Evolutionary conservation across 2,329 filamentous ascomycete genomes (phyloP), one percentile per base, ranked within the genome.

Genomic region (Botrytis tulipae): DNA sequence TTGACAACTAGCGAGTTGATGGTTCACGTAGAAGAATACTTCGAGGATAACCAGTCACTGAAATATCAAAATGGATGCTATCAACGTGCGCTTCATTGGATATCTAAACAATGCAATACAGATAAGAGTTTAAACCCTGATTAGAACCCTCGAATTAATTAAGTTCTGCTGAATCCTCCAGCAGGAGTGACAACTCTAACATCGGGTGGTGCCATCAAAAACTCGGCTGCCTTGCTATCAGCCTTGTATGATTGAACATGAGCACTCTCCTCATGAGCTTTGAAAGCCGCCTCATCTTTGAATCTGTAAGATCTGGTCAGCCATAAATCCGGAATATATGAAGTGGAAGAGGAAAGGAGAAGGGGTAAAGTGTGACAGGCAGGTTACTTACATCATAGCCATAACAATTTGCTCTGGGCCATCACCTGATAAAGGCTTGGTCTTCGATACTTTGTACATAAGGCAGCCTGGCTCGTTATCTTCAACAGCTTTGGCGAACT

Each of bases 41-140:
- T n/a, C 0, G 7, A 51, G 14, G 8, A 67, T 37, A 57, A 16
- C 7, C 65, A 29, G 37, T 40, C 25, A 42, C 16, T 22, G 3
- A 7, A 22, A 29, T 14, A 32, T 54, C 6, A 6, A 29, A 40
- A 42, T 57, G 1, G 9, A 40, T 54, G 25, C 25, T 2, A 25
- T 32, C 10, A 54, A 42, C 1, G 14, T 54, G 25, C 46, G 32
- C 14, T 57, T 40, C 25, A 54, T 68, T 57, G 9, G 10, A 54
- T 57, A 22, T 54, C 25, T 68, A 68, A n/a, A 63, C n/a, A 46
- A 40, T 42, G 51, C 32, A 48, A 54, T 40, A 40, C 22, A 40
- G n/a, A 8, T 40, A 10, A 54, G 25, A 67, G 76, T 87, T 14
- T 16, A 29, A 67, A 16, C 14, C 37, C 44, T 20, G 1, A 42